These are phyloP conservation scores for Emericellopsis atlantica DNA, from an alignment of 2,329 filamentous ascomycete species.

Conservation along the genomic window DNA sequence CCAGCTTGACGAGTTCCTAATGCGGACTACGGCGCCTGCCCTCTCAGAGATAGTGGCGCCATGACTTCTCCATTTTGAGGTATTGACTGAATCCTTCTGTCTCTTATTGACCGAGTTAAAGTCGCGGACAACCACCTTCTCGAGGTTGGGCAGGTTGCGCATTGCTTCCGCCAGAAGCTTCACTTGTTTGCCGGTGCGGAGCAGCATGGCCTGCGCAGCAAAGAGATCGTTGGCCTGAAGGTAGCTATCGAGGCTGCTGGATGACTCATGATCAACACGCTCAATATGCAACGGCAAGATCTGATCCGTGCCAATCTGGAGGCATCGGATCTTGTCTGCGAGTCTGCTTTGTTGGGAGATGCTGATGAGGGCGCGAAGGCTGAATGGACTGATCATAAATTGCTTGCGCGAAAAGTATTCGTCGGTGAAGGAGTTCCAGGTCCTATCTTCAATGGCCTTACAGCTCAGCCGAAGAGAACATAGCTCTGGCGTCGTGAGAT, in stretches of 20 bases:
- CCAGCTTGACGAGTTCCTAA: constrained; percentile 5
- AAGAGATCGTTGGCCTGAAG: background rate
- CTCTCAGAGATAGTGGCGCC: constrained; percentile 23
- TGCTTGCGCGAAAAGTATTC: constrained; percentile 56
- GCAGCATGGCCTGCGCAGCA: constrained; percentile 1
- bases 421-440: constrained; percentile 41
- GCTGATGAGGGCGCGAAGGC: constrained; percentile 39
- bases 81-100: constrained; percentile 28
- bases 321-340: constrained; percentile 19
- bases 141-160: constrained; percentile 36
- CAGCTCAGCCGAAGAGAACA: constrained; percentile 40
- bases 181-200: constrained; percentile 29
- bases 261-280: background rate
- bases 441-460: constrained; percentile 35
- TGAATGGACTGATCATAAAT: constrained; percentile 48
- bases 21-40: constrained; percentile 12
- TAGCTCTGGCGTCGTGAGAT: constrained; percentile 43
- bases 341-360: constrained; percentile 36
- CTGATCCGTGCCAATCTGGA: constrained; percentile 18
- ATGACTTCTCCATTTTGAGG: constrained; percentile 39
- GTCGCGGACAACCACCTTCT: constrained; percentile 39
- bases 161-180: constrained; percentile 46
- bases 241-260: background rate
- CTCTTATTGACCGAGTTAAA: constrained; percentile 35
- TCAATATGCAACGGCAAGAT: background rate